Conservation (phyloP, 75 land plant genomes). For the Gnetum montanum region DNA sequence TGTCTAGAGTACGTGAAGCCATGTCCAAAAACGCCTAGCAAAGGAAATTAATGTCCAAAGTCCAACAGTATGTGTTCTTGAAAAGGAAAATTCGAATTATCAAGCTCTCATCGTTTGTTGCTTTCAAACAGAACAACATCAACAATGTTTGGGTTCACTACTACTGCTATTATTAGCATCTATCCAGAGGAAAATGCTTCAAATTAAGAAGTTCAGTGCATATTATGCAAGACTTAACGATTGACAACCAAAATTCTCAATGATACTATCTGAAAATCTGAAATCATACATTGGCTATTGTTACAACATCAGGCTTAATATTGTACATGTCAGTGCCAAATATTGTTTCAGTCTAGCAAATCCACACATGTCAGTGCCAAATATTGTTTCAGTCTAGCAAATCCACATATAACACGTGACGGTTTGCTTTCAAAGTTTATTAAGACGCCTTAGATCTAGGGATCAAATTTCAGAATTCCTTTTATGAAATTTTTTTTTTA, state of each 20-base stretch:
- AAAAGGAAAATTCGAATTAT: neutral
- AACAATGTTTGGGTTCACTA: slow-evolving; percentile 69
- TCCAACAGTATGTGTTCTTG: too few relatives aligned
- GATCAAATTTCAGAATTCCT: too few relatives aligned
- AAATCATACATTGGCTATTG: slow-evolving; percentile 71
- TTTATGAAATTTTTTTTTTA: too few relatives aligned
- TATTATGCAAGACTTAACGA: neutral
- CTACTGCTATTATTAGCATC: slow-evolving; percentile 86
- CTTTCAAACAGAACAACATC: slow-evolving; percentile 75
- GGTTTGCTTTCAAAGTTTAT: too few relatives aligned
- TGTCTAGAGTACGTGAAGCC: slow-evolving; percentile 98
- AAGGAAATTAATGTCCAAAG: too few relatives aligned
- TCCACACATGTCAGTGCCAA: too few relatives aligned
- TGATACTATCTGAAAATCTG: neutral
- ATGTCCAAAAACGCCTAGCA: slow-evolving; percentile 79
- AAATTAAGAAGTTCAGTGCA: neutral
- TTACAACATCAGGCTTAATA: slow-evolving; percentile 93
- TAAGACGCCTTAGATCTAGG: too few relatives aligned
- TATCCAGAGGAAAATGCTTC: slow-evolving; percentile 97
- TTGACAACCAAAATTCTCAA: neutral
- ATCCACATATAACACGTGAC: slow-evolving; percentile 93
- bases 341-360: too few relatives aligned
- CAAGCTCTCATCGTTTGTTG: slow-evolving; percentile 30
- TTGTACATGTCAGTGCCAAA: slow-evolving; percentile 90
- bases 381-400: slow-evolving; percentile 93